Conservation (phyloP, 2,329 filamentous ascomycete species). For the Diaporthe citriasiana region DNA sequence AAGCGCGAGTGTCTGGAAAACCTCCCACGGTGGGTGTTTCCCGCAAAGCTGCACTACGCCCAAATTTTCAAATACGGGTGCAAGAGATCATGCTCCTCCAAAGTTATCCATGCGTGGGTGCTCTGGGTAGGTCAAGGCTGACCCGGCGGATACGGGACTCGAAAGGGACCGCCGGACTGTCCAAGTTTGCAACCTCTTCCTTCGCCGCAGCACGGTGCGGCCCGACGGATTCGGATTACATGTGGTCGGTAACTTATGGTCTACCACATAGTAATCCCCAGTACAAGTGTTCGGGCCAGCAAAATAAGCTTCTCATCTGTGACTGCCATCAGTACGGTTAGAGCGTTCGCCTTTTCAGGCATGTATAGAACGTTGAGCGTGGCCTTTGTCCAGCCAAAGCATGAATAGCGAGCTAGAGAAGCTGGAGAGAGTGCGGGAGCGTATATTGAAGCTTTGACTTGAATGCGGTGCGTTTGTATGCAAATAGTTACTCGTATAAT, state of each 20-base stretch:
- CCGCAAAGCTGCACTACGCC: neutral
- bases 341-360: neutral
- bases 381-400: neutral
- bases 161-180: constrained; percentile 17
- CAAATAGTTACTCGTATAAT: constrained; percentile 1
- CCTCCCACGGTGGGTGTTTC: no score
- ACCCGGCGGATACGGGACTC: constrained; percentile 11
- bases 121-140: neutral
- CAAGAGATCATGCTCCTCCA: neutral
- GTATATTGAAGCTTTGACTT: neutral
- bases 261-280: neutral
- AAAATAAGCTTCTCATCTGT: neutral
- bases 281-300: neutral
- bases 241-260: neutral
- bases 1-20: neutral
- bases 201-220: neutral
- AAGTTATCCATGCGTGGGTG: neutral
- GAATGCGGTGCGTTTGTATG: neutral
- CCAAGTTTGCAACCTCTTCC: neutral
- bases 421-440: neutral
- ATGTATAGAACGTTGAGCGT: neutral
- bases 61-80: neutral
- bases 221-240: constrained; percentile 9
- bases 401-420: neutral
- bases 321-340: no score